These are phyloP conservation scores for Rosa chinensis DNA, from an alignment of 306 rosid species.

Conservation along the genomic window DNA sequence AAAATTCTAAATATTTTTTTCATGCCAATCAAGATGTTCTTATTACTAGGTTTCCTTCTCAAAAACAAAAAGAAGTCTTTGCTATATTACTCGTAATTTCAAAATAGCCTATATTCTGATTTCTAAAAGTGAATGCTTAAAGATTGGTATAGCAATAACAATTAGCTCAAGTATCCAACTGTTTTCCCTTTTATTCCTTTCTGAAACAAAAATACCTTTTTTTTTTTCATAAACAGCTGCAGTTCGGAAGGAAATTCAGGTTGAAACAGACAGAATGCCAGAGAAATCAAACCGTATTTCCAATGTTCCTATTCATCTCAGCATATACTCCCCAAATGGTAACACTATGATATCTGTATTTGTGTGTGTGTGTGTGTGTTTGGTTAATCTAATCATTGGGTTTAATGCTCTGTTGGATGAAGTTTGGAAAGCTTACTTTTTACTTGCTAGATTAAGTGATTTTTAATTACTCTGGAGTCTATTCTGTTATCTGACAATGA, in stretches of 20 bases:
- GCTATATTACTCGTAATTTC: neutral
- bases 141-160: constrained; percentile 7
- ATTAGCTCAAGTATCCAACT: neutral
- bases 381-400: neutral
- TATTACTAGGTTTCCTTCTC: neutral
- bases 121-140: neutral
- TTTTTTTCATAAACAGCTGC: constrained; percentile 45
- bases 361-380: neutral
- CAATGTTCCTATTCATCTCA: constrained; percentile 83
- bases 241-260: constrained; percentile 86
- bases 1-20: neutral
- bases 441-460: neutral
- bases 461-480: constrained; percentile 12
- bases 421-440: neutral
- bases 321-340: constrained; percentile 79
- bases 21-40: neutral
- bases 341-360: constrained; percentile 11
- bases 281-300: constrained; percentile 80
- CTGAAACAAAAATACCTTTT: neutral
- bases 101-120: neutral
- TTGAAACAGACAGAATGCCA: constrained; percentile 71
- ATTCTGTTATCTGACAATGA: constrained; percentile 20
- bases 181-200: neutral
- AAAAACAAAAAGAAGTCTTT: neutral
- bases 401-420: neutral